Conservation (phyloP, 176 grass and related monocot species). For the Zea mays region DNA sequence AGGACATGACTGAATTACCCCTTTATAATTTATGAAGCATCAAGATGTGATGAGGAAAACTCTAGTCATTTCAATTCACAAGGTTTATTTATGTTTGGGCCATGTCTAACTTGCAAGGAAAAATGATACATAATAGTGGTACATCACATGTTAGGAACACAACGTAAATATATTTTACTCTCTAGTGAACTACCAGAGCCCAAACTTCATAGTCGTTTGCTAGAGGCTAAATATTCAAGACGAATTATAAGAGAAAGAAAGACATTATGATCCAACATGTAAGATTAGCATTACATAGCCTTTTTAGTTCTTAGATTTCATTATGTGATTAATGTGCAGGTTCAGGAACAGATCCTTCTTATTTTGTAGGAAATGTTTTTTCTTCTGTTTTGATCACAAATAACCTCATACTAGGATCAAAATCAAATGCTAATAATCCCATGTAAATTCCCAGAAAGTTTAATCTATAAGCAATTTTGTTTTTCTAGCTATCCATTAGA, state of each 20-base stretch:
- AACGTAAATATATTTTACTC: neutral
- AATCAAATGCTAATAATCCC: slow-evolving; percentile 13
- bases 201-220: neutral
- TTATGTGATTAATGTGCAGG: neutral
- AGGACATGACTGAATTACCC: slow-evolving; percentile 7
- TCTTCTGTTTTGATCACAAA: slow-evolving; percentile 19
- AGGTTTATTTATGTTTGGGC: neutral
- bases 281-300: neutral
- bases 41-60: neutral
- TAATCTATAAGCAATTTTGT: neutral
- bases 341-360: slow-evolving; percentile 25
- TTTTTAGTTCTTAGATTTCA: slow-evolving; percentile 1
- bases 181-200: neutral
- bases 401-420: neutral
- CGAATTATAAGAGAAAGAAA: neutral
- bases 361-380: neutral
- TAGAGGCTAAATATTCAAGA: slow-evolving; percentile 8
- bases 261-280: neutral
- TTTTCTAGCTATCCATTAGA: neutral
- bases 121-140: neutral
- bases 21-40: slow-evolving; percentile 1
- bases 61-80: neutral
- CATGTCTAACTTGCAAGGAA: neutral
- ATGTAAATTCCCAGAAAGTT: slow-evolving; percentile 24
- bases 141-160: neutral